These are phyloP conservation scores for Ogataea nitratoaversa DNA, from an alignment of 805 yeast species.

Conservation along the genomic window DNA sequence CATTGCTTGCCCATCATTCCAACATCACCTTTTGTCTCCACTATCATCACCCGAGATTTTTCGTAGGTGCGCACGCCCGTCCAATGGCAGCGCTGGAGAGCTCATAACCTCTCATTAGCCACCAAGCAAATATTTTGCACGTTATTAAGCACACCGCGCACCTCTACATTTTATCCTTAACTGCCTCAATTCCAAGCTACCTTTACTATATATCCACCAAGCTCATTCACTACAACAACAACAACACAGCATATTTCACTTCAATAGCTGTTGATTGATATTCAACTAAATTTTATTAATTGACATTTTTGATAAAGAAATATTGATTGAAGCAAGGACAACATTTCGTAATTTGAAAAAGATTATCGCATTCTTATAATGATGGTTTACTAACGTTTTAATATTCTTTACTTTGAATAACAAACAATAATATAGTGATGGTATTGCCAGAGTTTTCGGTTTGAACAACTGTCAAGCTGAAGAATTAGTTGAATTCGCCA, in stretches of 20 bases:
- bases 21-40: not conserved
- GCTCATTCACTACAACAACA: too few species aligned
- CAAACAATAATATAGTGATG: slow-evolving; percentile 64
- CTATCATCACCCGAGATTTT: not conserved
- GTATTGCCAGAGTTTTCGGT: slow-evolving; percentile 99
- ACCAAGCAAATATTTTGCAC: not conserved
- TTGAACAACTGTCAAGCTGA: slow-evolving; percentile 99
- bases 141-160: slow-evolving; percentile 3
- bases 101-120: slow-evolving; percentile 27
- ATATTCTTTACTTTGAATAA: not conserved
- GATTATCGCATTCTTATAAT: too few species aligned
- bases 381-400: slow-evolving; percentile 32
- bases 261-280: too few species aligned
- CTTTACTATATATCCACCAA: too few species aligned
- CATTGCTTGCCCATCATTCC: not conserved
- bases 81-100: slow-evolving; percentile 25
- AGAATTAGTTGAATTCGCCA: slow-evolving; percentile 97
- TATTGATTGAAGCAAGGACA: too few species aligned
- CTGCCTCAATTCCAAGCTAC: too few species aligned
- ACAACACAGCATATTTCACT: too few species aligned
- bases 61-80: slow-evolving; percentile 5
- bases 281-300: too few species aligned
- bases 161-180: not conserved
- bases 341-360: too few species aligned
- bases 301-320: too few species aligned